These are phyloP conservation scores for Nyctanthes arbortristis DNA, from an alignment of 257 asterid species.

Conservation along the genomic window DNA sequence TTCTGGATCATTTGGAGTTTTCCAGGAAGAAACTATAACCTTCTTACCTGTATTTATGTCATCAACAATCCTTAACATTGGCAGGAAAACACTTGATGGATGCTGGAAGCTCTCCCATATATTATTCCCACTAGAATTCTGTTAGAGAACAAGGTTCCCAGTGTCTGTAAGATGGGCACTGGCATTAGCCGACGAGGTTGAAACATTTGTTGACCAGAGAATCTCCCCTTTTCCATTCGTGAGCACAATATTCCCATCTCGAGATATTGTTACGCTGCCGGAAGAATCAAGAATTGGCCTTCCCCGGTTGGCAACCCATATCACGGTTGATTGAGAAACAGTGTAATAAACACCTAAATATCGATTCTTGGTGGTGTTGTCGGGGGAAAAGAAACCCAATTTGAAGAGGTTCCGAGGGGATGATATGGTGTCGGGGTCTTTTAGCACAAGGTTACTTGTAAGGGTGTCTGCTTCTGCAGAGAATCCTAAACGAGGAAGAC, in stretches of 20 bases:
- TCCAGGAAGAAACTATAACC: conserved; percentile 35
- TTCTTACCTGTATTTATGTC: conserved; percentile 25
- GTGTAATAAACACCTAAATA: conserved; percentile 34
- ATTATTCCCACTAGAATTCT: not conserved
- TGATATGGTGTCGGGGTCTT: conserved; percentile 27
- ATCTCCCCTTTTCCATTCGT: conserved; percentile 19
- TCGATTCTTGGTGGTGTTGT: conserved; percentile 32
- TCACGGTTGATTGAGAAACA: conserved; percentile 11
- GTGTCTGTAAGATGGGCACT: conserved; percentile 31
- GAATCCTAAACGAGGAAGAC: conserved; percentile 17
- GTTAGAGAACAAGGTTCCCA: conserved; percentile 37
- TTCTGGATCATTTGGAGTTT: conserved; percentile 32
- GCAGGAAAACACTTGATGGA: conserved; percentile 27
- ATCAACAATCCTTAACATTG: conserved; percentile 30
- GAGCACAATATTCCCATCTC: conserved; percentile 36
- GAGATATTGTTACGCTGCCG: conserved; percentile 19
- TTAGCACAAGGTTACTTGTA: conserved; percentile 13
- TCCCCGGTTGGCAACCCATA: conserved; percentile 48
- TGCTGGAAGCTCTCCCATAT: conserved; percentile 27
- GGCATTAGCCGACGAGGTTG: conserved; percentile 19
- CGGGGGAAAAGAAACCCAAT: conserved; percentile 45
- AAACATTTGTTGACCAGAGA: conserved; percentile 35
- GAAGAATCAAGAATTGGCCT: conserved; percentile 33
- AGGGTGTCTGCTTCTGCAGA: conserved; percentile 38
- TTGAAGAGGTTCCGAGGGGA: conserved; percentile 23